Conservation (phyloP, 768 basidiomycete species). For the Agaricus subrufescens region DNA sequence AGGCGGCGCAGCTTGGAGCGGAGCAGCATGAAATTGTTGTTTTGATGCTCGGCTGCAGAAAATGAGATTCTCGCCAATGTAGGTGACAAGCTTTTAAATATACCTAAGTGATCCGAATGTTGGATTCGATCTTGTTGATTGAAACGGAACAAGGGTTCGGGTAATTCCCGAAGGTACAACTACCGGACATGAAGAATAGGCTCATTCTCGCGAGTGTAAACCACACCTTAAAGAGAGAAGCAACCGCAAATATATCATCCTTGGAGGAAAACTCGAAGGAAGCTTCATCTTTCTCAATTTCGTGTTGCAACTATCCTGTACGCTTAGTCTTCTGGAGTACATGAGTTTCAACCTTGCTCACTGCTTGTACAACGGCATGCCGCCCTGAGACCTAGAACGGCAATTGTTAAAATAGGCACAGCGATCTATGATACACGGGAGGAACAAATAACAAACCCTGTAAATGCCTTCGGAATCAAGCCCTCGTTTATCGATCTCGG, state of each 20-base stretch:
- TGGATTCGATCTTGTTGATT: constrained; percentile 77
- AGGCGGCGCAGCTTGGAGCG: constrained; percentile 84
- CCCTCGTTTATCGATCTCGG: constrained; percentile 78
- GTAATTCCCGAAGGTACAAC: constrained; percentile 82
- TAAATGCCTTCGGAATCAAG: constrained; percentile 79
- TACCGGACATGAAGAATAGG: constrained; percentile 21
- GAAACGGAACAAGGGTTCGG: constrained; percentile 86
- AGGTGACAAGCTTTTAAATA: constrained; percentile 10
- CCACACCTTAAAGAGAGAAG: constrained; percentile 79
- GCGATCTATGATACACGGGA: background rate
- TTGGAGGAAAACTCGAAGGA: constrained; percentile 68
- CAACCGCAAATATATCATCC: constrained; percentile 81
- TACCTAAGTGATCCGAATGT: constrained; percentile 74
- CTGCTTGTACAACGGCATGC: constrained; percentile 80
- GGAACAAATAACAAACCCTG: constrained; percentile 39
- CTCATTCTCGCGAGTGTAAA: background rate
- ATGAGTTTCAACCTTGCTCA: constrained; percentile 26
- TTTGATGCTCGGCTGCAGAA: constrained; percentile 60
- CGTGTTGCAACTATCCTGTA: constrained; percentile 64
- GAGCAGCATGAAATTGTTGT: constrained; percentile 68
- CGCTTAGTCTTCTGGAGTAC: background rate
- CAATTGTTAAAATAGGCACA: background rate
- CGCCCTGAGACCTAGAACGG: constrained; percentile 68
- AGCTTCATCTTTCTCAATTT: constrained; percentile 79
- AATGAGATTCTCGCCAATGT: background rate